phyloP scores from a whole-genome alignment of 2,329 filamentous ascomycete species.

The Talaromyces sp. region DNA sequence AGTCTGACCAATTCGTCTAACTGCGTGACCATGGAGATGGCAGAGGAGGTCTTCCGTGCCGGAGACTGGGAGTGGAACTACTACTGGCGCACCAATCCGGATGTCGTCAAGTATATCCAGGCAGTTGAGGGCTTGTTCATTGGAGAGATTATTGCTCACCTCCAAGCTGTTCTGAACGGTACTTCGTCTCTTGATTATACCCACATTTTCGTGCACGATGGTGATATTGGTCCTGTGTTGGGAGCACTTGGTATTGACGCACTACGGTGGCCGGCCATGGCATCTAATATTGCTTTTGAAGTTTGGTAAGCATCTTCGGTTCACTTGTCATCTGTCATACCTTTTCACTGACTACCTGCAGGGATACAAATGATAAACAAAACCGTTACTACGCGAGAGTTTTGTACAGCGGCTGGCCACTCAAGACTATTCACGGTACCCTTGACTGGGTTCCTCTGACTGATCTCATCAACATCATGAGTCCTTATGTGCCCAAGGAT shows the following conservation, averaged over 20 bases:
- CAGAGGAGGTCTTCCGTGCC: slow-evolving; percentile 35
- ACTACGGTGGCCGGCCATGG: slow-evolving; percentile 39
- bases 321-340: background rate
- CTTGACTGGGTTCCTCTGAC: slow-evolving; percentile 21
- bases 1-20: slow-evolving; percentile 21
- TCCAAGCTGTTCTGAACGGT: slow-evolving; percentile 26
- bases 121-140: slow-evolving; percentile 36
- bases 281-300: slow-evolving; percentile 35
- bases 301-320: slow-evolving; percentile 29
- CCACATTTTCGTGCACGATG: slow-evolving; percentile 36
- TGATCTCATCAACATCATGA: slow-evolving; percentile 16
- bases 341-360: slow-evolving; percentile 5
- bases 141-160: slow-evolving; percentile 29
- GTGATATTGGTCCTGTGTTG: slow-evolving; percentile 34
- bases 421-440: slow-evolving; percentile 20
- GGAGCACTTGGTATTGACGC: slow-evolving; percentile 32
- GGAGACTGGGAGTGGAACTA: slow-evolving; percentile 42
- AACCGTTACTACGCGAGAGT: slow-evolving; percentile 25
- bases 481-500: slow-evolving; percentile 20
- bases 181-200: slow-evolving; percentile 26
- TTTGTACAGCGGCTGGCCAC: slow-evolving; percentile 23
- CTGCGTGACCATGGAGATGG: slow-evolving; percentile 31
- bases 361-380: slow-evolving; percentile 20
- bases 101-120: slow-evolving; percentile 35
- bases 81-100: slow-evolving; percentile 33